These are phyloP conservation scores for Jackrogersella minutella DNA, from an alignment of 495 filamentous ascomycete genomes.

Conservation along the genomic window DNA sequence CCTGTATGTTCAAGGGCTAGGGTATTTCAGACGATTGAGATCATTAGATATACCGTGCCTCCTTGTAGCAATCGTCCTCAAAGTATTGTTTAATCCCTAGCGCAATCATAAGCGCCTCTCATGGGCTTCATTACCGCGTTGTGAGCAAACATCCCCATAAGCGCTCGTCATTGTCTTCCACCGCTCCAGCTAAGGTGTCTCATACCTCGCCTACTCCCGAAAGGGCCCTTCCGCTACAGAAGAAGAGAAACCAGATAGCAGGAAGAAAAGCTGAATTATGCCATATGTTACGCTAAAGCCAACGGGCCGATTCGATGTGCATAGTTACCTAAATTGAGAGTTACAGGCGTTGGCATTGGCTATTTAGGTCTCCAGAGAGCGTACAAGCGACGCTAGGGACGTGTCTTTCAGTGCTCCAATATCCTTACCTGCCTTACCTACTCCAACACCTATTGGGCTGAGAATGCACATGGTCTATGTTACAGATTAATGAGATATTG, in stretches of 20 bases:
- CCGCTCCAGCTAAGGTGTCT: not conserved
- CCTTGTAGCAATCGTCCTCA: no score
- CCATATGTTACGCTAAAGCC: not conserved
- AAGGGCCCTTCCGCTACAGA: slow-evolving; percentile 11
- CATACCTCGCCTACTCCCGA: slow-evolving; percentile 9
- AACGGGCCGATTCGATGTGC: not conserved
- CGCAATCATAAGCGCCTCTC: not conserved
- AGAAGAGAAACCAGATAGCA: not conserved
- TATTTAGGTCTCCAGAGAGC: not conserved
- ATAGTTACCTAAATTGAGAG: not conserved
- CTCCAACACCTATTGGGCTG: not conserved
- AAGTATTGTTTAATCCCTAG: no score
- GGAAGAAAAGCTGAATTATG: not conserved
- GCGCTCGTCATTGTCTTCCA: not conserved
- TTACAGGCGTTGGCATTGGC: not conserved
- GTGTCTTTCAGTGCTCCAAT: not conserved
- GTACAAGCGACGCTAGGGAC: not conserved
- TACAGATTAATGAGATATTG: not conserved
- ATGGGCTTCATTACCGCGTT: not conserved
- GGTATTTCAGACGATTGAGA: no score
- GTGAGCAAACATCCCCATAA: not conserved
- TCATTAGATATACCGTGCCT: no score
- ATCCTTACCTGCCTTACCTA: not conserved
- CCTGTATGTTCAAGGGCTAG: not conserved
- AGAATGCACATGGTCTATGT: not conserved